Evolutionary conservation across 108 stramenopile genomes (phyloP).

Genomic region (Pseudonitzschia multiseries): DNA sequence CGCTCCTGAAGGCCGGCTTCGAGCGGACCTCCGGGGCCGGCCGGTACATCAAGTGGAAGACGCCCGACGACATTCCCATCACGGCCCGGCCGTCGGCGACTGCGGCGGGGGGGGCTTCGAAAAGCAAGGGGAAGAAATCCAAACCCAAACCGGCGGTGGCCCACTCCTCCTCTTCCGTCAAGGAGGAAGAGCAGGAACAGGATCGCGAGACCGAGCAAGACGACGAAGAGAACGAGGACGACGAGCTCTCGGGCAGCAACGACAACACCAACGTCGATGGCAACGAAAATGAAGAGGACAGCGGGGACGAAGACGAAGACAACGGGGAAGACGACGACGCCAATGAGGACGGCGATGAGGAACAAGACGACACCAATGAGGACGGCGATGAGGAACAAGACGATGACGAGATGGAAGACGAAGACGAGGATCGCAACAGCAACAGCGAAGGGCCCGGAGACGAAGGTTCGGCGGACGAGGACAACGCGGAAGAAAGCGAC

Average conservation of each 20-base stretch:
- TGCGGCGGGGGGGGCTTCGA: too few relatives aligned
- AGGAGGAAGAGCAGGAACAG: neutral
- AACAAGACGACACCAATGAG: constrained; percentile 22
- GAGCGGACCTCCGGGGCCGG: constrained; percentile 34
- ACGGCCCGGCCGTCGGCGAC: neutral
- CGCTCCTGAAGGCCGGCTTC: constrained; percentile 49
- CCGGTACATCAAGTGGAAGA: constrained; percentile 51
- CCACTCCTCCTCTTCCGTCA: neutral
- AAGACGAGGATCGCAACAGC: constrained; percentile 22
- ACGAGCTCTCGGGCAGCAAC: neutral
- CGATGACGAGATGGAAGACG: constrained; percentile 19
- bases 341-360: constrained; percentile 6
- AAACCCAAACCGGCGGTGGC: neutral
- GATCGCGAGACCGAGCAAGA: constrained; percentile 4
- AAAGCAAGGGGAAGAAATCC: constrained; percentile 10
- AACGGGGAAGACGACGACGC: constrained; percentile 6
- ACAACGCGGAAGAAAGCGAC: constrained; percentile 22
- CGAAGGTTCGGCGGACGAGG: constrained; percentile 7
- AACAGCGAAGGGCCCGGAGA: neutral
- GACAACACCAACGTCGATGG: constrained; percentile 17
- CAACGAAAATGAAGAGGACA: constrained; percentile 11
- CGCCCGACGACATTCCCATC: constrained; percentile 25
- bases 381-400: constrained; percentile 17
- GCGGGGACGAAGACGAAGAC: constrained; percentile 3
- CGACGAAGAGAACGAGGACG: constrained; percentile 14